Base-by-base conservation (phyloP, 2,329 filamentous ascomycete genomes). In the Bipolaris bicolor region DNA sequence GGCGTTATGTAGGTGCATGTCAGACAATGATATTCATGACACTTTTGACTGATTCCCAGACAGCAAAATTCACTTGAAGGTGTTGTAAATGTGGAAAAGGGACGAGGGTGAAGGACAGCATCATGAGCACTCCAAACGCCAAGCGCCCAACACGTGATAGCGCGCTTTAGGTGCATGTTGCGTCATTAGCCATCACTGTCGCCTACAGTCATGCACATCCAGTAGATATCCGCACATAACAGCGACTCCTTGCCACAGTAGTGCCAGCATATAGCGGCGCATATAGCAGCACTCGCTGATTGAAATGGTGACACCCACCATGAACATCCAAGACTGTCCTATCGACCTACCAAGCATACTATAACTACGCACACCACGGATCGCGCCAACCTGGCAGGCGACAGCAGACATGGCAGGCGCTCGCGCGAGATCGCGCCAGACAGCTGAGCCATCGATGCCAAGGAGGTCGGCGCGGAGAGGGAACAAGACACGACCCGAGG, bases 351-450 rank as follows among this genome's bases (percentile, higher is more conserved):
- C 34, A 34, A 40, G 45, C 10, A 41, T 43, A 36, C 44, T 50
- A 48, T 18, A n/a, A 37, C 18, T 13, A 15, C 31, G 18, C 43
- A 6, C 39, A n/a, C 49, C 46, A 37, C 53, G 26, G 34, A 26
- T 40, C 33, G 45, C 53, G 48, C 53, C 50, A 9, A 13, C 45
- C 36, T 40, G 24, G 18, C 29, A 52, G 40, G 26, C 45, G 47
- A 56, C 29, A 34, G 33, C 22, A 43, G 37, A 39, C 43, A 76
- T 76, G 74, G 71, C 67, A 41, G 65, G 70, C 52, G 53, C 64
- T 47, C 66, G 66, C 49, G 62, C 69, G 16, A 62, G 64, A 36
- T 48, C 64, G 16, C 69, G 54, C 37, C 74, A 71, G 53, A 37
- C 62, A 26, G 33, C 58, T 6, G 57, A 61, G 16, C 39, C 57